Evolutionary conservation across 2,329 filamentous ascomycete genomes (phyloP), one percentile per base, ranked within the genome.

Genomic region (Didymosphaeria variabile): DNA sequence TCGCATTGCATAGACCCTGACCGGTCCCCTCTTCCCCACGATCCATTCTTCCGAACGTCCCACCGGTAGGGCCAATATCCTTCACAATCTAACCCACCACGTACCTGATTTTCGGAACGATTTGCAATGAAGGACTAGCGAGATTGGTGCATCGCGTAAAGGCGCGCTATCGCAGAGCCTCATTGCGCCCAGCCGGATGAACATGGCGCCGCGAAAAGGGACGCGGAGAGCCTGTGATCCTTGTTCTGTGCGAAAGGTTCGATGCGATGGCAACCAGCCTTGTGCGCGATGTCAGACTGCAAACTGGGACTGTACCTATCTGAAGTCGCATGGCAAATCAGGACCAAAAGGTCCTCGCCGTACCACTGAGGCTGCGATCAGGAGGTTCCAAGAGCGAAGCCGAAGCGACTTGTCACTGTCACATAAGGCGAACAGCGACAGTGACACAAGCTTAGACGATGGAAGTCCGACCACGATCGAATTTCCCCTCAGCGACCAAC

Each of bases 251-350:
- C 67, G 75, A 45, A 77, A 77, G 60, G 71, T 76, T 29, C 66
- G 74, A 52, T 77, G 75, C 40, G 74, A 77, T 53, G 75, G 75
- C 51, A 72, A 72, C 32, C 69, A 72, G 54, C 75, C 75, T 32
- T 77, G 75, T 58, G 69, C 71, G 23, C 67, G 74, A 45, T 77
- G 75, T 55, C 63, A 67, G 40, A 72, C 72, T 19, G 74, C 74
- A 32, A 72, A 69, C n/a, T 77, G 73, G 73, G 74, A 75, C 46
- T 77, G 74, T 59, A 77, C 74, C 29, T 77, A 74, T 60, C 66
- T 77, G 44, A 77, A 77, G 57, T 76, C 72, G 3, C 74, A 76
- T 57, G 73, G 73, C 10, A 77, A 77, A 59, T 76, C 73, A 31
- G 74, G 74, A 21, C 74, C 74, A 12, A 77, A 77, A 56, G 74